Conservation (phyloP, 2,329 filamentous ascomycete species). For the Aspergillus fischeri region DNA sequence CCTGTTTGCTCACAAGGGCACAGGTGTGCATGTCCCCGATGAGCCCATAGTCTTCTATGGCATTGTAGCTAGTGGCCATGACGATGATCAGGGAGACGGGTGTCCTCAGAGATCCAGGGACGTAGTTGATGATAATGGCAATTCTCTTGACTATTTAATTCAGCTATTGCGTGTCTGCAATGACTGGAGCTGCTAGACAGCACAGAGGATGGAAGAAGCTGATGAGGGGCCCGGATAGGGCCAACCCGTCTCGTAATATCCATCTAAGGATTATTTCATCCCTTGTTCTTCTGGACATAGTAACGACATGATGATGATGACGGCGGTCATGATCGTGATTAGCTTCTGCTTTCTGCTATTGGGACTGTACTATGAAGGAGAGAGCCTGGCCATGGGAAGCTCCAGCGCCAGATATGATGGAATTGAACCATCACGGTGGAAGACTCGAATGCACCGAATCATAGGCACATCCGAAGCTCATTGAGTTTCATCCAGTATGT, state of each 20-base stretch:
- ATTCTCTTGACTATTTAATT: neutral
- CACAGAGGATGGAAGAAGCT: neutral
- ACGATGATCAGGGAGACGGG: neutral
- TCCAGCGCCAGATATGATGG: neutral
- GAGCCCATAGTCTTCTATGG: conserved; percentile 72
- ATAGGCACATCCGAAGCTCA: neutral
- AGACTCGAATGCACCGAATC: neutral
- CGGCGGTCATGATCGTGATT: neutral
- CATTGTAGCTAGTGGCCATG: conserved; percentile 19
- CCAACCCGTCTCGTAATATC: neutral
- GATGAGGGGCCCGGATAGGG: too few relatives aligned
- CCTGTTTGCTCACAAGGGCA: conserved; percentile 69
- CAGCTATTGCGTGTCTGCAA: too few relatives aligned
- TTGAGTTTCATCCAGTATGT: neutral
- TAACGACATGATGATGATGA: conserved; percentile 2
- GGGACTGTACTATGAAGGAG: neutral
- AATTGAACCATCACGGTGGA: neutral
- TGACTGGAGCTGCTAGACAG: too few relatives aligned
- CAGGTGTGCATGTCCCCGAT: conserved; percentile 79
- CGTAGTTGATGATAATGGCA: neutral
- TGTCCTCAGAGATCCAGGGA: neutral
- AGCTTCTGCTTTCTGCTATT: neutral
- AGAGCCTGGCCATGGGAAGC: neutral
- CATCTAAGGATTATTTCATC: neutral
- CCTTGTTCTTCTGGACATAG: neutral